These are phyloP conservation scores for Hevea brasiliensis DNA, from an alignment of 345 rosid species.

Conservation along the genomic window DNA sequence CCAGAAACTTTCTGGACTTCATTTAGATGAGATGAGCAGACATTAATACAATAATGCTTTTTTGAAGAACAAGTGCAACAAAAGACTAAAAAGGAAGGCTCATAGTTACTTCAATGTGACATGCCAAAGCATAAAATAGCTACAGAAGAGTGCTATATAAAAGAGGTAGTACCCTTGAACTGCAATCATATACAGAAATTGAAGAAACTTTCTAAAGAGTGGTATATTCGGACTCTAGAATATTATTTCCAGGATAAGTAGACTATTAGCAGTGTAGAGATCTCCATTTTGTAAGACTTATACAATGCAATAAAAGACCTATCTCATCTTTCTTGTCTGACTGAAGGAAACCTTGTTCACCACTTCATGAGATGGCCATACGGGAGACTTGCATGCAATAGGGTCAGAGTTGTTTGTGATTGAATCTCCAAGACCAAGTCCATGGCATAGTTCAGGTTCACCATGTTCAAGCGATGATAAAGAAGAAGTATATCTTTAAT, in stretches of 20 bases:
- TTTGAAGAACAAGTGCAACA: neutral
- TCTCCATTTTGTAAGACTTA: neutral
- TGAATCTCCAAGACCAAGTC: no score
- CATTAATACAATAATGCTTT: neutral
- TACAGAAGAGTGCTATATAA: neutral
- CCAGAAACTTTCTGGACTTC: neutral
- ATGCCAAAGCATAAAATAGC: neutral
- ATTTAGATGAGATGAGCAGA: neutral
- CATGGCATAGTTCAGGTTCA: no score
- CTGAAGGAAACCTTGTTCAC: neutral
- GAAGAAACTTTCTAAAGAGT: neutral
- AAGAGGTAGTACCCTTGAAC: neutral
- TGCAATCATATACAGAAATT: neutral
- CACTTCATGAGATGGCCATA: neutral
- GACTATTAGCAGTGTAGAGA: no score
- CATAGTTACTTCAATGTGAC: neutral
- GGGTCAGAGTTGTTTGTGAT: no score
- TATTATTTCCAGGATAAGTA: no score
- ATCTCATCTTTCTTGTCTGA: neutral
- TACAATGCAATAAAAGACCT: neutral
- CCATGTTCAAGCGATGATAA: no score
- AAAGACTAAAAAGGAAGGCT: no score
- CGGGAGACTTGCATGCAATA: no score
- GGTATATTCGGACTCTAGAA: no score
- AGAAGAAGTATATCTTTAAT: no score